Base-by-base conservation (phyloP, 805 yeast genomes). In the Ogataea henricii region DNA sequence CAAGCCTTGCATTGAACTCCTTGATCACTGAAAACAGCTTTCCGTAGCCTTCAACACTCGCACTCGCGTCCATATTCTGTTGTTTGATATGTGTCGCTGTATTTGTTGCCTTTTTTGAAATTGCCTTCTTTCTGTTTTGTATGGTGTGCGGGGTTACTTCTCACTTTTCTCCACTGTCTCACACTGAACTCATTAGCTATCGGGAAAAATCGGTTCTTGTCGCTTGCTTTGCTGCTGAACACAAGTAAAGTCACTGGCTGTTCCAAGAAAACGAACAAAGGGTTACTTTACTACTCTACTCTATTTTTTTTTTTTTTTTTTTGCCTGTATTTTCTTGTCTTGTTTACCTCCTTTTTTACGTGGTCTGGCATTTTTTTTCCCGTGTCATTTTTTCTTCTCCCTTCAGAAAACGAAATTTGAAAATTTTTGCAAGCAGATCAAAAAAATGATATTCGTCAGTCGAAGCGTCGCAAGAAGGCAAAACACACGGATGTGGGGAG, bases 1-100 rank as follows among this genome's bases (percentile, higher is more conserved):
- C 96, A 53, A 91, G 73, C 43, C 98, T 78, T 39, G 95, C 89
- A 40, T 76, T 76, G 68, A 94, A 94, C 66, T 87, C 95, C 66
- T 91, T 96, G 53, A 90, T 83, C 47, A 90, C 95, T 34, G 72
- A 63, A 51, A 68, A 79, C 23, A 63, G 53, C 29, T 49, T 49
- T 9, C 61, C 64, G 35, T 53, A 48, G 6, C 59, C 40, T 23
- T 37, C 40, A 16, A 14, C 40, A 23, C 40, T 14, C 26, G 30
- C 40, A 36, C 40, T 36, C 7, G 38, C 23, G 9, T 25, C 22
- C 42, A 16, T 38, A n/a, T 10, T 17, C 20, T n/a, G n/a, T n/a
- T n/a, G n/a, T n/a, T n/a, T n/a, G n/a, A n/a, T n/a, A n/a, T n/a
- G 5, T 37, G 12, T 38, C 13, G 32, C 9, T 6, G 21, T 17